Conservation (phyloP, 2,329 filamentous ascomycete genomes). For the Ascochyta fabae region DNA sequence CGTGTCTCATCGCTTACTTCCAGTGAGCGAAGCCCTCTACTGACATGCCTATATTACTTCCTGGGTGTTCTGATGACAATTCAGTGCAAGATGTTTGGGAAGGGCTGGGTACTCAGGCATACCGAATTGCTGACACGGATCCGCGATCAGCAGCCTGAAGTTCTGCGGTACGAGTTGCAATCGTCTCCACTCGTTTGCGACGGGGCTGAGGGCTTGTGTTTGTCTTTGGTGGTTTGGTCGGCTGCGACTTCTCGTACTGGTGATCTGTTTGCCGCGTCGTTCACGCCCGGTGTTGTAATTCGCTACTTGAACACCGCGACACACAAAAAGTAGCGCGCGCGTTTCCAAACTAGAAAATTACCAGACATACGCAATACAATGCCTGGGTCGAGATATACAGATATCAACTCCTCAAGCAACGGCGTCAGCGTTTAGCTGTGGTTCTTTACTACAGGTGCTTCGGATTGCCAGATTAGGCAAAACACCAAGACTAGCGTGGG, state of each 20-base stretch:
- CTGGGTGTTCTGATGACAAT: constrained; percentile 25
- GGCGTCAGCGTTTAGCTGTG: constrained; percentile 1
- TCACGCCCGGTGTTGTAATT: constrained; percentile 2
- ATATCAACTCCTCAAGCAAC: not conserved
- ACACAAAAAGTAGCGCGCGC: too few relatives aligned
- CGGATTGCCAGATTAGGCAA: constrained; percentile 5
- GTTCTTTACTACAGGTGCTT: not conserved
- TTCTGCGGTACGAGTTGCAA: constrained; percentile 59
- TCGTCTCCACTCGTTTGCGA: constrained; percentile 24
- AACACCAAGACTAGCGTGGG: constrained; percentile 6
- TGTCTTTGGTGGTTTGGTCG: constrained; percentile 21
- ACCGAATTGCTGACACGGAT: constrained; percentile 71
- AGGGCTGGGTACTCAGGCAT: constrained; percentile 62
- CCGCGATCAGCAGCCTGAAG: constrained; percentile 69
- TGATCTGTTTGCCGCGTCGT: constrained; percentile 5
- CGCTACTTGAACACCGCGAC: too few relatives aligned
- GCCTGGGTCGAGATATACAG: not conserved
- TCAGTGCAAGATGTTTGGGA: constrained; percentile 27
- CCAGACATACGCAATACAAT: too few relatives aligned
- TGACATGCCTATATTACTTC: constrained; percentile 65
- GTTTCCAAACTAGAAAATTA: too few relatives aligned
- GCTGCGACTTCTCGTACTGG: constrained; percentile 27
- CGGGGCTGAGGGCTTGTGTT: constrained; percentile 23
- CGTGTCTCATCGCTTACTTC: constrained; percentile 68
- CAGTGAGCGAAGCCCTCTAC: constrained; percentile 66